Evolutionary conservation across 371 early-diverging fungal species (phyloP), one percentile per base, ranked within the genome.

Genomic region (Mucor lusitanicus): DNA sequence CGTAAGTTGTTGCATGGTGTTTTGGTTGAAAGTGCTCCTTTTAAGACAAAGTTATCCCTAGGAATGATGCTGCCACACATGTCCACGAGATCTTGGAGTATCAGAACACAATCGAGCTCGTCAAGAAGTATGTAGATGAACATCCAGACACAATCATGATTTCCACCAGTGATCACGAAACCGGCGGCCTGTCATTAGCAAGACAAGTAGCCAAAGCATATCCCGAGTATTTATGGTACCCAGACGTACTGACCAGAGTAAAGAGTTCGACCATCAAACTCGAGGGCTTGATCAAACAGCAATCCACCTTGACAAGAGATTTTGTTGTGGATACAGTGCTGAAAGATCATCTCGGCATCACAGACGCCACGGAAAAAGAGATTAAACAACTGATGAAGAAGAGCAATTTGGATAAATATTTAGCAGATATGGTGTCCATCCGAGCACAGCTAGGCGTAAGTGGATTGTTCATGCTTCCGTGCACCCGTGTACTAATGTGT

Each of bases 81-180:
- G 77, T 92, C 7, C 91, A 87, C 71, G 99, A 98, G 25, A 96
- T 97, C 59, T 69, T 96, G 12, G 92, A 91, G 56, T 98, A 96
- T 81, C 90, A 97, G 69, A 84, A 90, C 27, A 85, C 95, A 0
- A 82, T 98, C 11, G 72, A 69, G 4, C 74, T 79, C 6, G 95
- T 94, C 33, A 90, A 87, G 56, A 65, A 81, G 0, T 98, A 88
- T 76, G 93, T 96, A 3, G 81, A 89, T 37, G 48, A 73, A 0
- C 80, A 95, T 64, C 92, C 93, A 2, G 87, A 89, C 53, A 95
- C 97, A 0, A 81, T 97, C 11, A 74, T 96, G 87, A 93, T 97
- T 35, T 94, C 95, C 25, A 85, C 86, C 6, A 90, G 90, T 59
- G 98, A 98, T 81, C 98, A 98, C 73, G 99, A 98, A 77, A 98